Evolutionary conservation across 75 land plant genomes (phyloP), one percentile per base, ranked within the genome.

Genomic region (Picea glauca): DNA sequence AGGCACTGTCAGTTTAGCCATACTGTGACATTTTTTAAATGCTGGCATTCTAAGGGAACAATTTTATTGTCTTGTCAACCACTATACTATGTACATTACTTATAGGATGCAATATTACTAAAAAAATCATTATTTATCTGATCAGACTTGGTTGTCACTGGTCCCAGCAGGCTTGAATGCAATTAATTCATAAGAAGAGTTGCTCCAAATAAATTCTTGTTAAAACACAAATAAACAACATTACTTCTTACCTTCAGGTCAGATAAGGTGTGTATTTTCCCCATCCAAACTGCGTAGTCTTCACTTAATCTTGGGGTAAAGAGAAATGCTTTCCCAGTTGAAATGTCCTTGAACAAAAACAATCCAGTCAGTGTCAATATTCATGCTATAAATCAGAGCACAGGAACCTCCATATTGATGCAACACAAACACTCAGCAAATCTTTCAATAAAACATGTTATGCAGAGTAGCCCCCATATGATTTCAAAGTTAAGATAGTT

Each of bases 231-330:
- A 11, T 43, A 43, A 43, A 15, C 26, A 43, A 11, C 3, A 43
- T n/a, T n/a, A n/a, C 74, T 32, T 14, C 63, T 74, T 70, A 89
- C 95, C 92, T 93, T 91, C 75, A 91, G 87, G 81, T 81, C 88
- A 2, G 89, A 82, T 40, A 90, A 83, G 15, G 92, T 87, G 73
- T 91, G 89, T 67, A 94, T 96, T 75, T 88, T 81, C 23, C 99
- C 99, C 80, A 87, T 56, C 99, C 99, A 96, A 78, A 96, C 88
- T 56, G 93, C 99, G 84, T 96, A 96, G 3, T 94, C 99, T 62
- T 81, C 66, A 66, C 90, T 78, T 64, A 96, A 84, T 66, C 90
- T 81, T 32, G 99, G 99, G 17, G 88, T 86, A 86, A 92, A 96
- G 13, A 96, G 83, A 77, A 90, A 78, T 30, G 95, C 82, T 23